These are phyloP conservation scores for Sergeia podlipaevii DNA, from an alignment of 208 protist genomes.

Conservation along the genomic window DNA sequence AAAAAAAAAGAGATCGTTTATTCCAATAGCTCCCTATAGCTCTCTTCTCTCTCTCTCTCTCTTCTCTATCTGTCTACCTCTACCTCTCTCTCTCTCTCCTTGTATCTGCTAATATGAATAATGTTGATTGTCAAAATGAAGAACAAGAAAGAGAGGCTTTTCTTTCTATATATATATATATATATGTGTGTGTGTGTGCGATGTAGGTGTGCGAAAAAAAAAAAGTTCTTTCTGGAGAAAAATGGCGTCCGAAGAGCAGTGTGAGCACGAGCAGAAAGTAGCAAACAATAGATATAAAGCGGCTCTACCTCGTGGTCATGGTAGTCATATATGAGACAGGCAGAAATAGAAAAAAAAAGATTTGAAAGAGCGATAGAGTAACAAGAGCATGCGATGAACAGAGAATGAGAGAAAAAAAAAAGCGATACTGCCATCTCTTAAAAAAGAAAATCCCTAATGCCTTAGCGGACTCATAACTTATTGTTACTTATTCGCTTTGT, in stretches of 20 bases:
- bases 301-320: no score
- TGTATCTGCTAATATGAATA: neutral
- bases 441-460: no score
- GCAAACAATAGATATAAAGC: neutral
- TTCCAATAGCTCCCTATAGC: no score
- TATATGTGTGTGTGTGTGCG: neutral
- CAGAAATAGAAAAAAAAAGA: neutral
- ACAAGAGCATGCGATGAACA: neutral
- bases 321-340: no score
- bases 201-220: neutral
- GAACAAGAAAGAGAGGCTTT: neutral
- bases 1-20: no score
- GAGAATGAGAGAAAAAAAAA: neutral
- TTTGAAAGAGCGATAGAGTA: slow-evolving; percentile 1
- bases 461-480: no score
- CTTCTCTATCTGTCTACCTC: no score
- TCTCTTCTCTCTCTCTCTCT: no score
- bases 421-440: no score
- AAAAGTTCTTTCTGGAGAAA: no score
- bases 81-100: no score
- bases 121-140: neutral
- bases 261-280: neutral
- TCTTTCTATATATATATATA: neutral
- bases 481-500: no score
- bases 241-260: neutral